Percentiles rank a stretch among this genome's conserved stretches.
Conservation (phyloP, 208 protist genomes). For the Trypanosoma melophagium region DNA sequence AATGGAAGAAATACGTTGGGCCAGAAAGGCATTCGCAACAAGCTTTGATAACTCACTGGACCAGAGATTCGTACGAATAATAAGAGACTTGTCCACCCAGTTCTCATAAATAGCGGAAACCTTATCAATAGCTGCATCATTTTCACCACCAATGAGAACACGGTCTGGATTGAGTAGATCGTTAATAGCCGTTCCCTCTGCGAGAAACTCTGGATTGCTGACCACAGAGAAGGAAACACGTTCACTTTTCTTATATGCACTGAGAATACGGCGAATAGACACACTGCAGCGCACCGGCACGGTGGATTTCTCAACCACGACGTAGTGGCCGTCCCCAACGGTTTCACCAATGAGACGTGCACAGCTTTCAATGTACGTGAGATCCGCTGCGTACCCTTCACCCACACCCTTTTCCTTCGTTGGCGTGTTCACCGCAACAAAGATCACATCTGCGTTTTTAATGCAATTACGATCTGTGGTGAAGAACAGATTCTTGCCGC, state of each 20-base stretch:
- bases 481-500: conserved; percentile 95
- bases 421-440: conserved; percentile 97
- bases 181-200: conserved; percentile 89
- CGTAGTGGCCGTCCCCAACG: conserved; percentile 49
- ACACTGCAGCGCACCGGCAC: conserved; percentile 77
- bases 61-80: conserved; percentile 96
- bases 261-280: conserved; percentile 44
- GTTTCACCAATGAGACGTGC: conserved; percentile 74
- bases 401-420: conserved; percentile 95
- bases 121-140: conserved; percentile 41
- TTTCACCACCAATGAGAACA: conserved; percentile 95
- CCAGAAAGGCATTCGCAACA: conserved; percentile 96
- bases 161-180: conserved; percentile 94
- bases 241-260: conserved; percentile 24
- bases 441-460: conserved; percentile 92
- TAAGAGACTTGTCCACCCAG: conserved; percentile 91
- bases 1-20: conserved; percentile 97
- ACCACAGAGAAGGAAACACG: conserved; percentile 89
- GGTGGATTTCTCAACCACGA: conserved; percentile 96
- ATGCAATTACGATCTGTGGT: conserved; percentile 84
- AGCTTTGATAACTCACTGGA: conserved; percentile 97
- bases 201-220: conserved; percentile 98
- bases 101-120: conserved; percentile 84
- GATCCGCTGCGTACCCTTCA: conserved; percentile 81
- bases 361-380: conserved; percentile 89